Evolutionary conservation across 176 grass and related monocot genomes (phyloP), one percentile per base, ranked within the genome.

Genomic region (Phoenix dactylifera): DNA sequence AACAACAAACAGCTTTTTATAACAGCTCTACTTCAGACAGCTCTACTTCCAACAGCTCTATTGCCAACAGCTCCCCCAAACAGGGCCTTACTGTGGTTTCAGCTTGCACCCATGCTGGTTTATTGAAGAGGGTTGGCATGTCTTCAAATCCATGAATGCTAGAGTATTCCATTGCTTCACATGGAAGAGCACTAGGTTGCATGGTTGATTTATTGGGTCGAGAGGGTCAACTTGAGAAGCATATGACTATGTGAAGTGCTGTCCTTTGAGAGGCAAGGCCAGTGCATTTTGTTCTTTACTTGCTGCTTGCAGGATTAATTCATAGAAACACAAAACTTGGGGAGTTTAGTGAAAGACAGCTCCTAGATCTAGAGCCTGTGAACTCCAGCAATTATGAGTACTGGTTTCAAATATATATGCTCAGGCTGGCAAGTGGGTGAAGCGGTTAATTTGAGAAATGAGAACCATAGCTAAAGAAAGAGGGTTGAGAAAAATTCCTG

Each of bases 151-250:
- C 16, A 83, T 88, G 80, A 70, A 55, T 20, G 63, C 62, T 39
- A 73, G 3, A 73, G 3, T 66, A 83, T 76, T 88, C 60, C 59
- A 54, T 83, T 77, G 6, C 55, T 78, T 71, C 44, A 20, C 20
- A 20, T 20, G 20, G 20, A 20, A 20, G 20, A 20, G 20, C 20
- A 20, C 20, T 20, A 20, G 60, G 72, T 73, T 83, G 85, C 63
- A 83, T 88, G n/a, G 71, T 80, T 58, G 85, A 88, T 39, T 83
- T 88, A 48, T 57, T 86, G 57, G 69, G 85, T 55, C 68, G 85
- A 52, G 75, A 79, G 3, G 85, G 85, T 16, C 68, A 73, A 28
- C 68, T 88, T 5, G 67, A 88, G 75, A 82, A 65, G 79, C 62
- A 69, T 82, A 79, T 58, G 44, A 55, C 5, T 64, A 83, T 54